phyloP scores from a whole-genome alignment of 2,329 filamentous ascomycete species.

The Venturia aucupariae region DNA sequence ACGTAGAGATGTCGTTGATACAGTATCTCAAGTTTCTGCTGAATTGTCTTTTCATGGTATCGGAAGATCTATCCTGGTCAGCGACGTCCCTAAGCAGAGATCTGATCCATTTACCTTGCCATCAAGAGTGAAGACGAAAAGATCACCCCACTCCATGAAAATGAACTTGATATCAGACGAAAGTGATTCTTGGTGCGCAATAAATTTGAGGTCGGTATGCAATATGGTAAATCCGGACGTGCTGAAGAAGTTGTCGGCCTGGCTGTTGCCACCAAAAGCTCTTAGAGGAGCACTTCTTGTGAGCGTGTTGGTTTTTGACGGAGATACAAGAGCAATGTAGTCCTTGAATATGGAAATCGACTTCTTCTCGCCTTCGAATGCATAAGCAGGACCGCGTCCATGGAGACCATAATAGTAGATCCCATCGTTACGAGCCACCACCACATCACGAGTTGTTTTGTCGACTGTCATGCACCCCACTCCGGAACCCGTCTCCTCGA shows the following conservation, averaged over 20 bases:
- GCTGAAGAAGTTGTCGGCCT: constrained; percentile 71
- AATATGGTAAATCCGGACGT: constrained; percentile 82
- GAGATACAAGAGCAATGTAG: constrained; percentile 80
- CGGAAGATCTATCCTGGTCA: constrained; percentile 54
- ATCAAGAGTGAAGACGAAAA: constrained; percentile 84
- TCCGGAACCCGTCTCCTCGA: constrained; percentile 83
- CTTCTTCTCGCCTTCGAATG: constrained; percentile 86
- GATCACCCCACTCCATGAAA: constrained; percentile 81
- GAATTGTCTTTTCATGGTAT: constrained; percentile 83
- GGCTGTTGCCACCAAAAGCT: constrained; percentile 59
- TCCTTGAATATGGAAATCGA: constrained; percentile 70
- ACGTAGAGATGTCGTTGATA: constrained; percentile 92
- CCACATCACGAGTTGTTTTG: constrained; percentile 67
- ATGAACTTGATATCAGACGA: constrained; percentile 70
- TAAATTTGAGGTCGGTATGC: constrained; percentile 83
- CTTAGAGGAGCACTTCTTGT: constrained; percentile 43
- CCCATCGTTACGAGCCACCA: constrained; percentile 90
- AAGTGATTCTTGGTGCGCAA: constrained; percentile 81
- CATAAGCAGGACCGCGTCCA: constrained; percentile 77
- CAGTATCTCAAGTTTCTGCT: constrained; percentile 84
- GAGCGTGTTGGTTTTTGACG: constrained; percentile 51
- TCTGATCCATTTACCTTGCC: constrained; percentile 58
- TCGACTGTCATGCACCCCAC: constrained; percentile 94
- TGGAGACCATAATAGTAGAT: constrained; percentile 87
- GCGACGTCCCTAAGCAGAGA: not conserved